Percentiles rank a stretch among this genome's conserved stretches.
Conservation (phyloP, 148 eudicot species). For the Cornus kousa region DNA sequence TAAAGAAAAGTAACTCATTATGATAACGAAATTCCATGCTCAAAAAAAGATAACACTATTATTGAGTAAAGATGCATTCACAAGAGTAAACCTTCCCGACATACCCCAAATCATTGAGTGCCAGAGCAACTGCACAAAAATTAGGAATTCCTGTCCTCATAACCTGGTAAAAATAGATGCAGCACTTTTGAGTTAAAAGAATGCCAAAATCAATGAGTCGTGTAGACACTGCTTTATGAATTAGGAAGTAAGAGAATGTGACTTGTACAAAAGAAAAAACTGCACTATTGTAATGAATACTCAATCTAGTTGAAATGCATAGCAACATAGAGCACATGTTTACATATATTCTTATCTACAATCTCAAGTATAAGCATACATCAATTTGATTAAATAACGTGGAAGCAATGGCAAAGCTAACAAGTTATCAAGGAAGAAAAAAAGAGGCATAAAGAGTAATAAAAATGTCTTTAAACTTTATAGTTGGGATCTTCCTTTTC, state of each 20-base stretch:
- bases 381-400: neutral
- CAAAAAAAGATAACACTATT: neutral
- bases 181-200: slow-evolving; percentile 8
- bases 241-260: neutral
- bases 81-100: slow-evolving; percentile 18
- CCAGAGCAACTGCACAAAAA: slow-evolving; percentile 97
- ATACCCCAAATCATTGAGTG: slow-evolving; percentile 91
- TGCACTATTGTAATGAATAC: neutral
- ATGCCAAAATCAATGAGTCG: neutral
- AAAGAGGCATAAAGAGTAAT: neutral
- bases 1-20: neutral
- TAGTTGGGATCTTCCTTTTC: neutral
- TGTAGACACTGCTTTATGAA: neutral
- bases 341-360: neutral
- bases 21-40: neutral
- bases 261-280: neutral
- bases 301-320: neutral
- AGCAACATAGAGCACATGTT: neutral
- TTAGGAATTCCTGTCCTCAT: slow-evolving; percentile 93
- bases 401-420: neutral
- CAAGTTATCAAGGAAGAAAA: neutral
- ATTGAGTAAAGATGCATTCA: neutral
- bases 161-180: slow-evolving; percentile 48
- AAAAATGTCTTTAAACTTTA: neutral
- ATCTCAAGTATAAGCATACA: neutral